Percentiles rank a stretch among this genome's conserved stretches.
phyloP scores from a whole-genome alignment of 2,329 filamentous ascomycete genomes.

The Thielaviopsis populi region DNA sequence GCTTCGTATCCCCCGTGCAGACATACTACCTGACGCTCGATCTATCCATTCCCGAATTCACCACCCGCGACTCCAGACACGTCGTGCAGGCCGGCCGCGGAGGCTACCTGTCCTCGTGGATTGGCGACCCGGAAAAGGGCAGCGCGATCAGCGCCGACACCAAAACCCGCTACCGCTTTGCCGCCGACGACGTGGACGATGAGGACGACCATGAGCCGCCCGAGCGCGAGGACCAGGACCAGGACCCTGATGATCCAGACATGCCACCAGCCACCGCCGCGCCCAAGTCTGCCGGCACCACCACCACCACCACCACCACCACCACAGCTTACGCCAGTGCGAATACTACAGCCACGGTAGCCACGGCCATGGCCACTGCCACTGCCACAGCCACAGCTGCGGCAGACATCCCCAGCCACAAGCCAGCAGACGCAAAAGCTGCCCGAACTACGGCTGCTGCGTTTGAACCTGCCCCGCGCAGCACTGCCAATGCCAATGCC shows the following conservation, averaged over 20 bases:
- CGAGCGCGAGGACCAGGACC: constrained; percentile 27
- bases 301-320: not conserved
- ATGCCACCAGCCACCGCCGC: not conserved
- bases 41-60: constrained; percentile 44
- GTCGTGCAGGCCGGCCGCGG: constrained; percentile 17
- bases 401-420: not conserved
- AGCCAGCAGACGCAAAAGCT: constrained; percentile 1
- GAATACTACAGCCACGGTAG: not conserved
- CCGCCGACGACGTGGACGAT: constrained; percentile 20
- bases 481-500: constrained; percentile 3
- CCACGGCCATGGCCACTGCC: too few species aligned
- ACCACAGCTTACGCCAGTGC: not conserved
- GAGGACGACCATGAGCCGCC: constrained; percentile 23
- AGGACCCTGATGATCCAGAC: constrained; percentile 18
- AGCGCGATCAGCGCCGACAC: not conserved
- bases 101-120: constrained; percentile 22
- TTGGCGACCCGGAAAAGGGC: constrained; percentile 17
- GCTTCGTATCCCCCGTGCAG: constrained; percentile 24
- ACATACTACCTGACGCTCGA: constrained; percentile 51
- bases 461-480: not conserved
- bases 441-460: not conserved
- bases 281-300: not conserved
- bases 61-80: constrained; percentile 15
- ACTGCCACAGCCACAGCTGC: not conserved
- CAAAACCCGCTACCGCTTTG: constrained; percentile 17